Percentiles rank a stretch among this genome's conserved stretches.
Conservation (phyloP, 2,329 filamentous ascomycete genomes). For the Furcasterigmium furcatum region DNA sequence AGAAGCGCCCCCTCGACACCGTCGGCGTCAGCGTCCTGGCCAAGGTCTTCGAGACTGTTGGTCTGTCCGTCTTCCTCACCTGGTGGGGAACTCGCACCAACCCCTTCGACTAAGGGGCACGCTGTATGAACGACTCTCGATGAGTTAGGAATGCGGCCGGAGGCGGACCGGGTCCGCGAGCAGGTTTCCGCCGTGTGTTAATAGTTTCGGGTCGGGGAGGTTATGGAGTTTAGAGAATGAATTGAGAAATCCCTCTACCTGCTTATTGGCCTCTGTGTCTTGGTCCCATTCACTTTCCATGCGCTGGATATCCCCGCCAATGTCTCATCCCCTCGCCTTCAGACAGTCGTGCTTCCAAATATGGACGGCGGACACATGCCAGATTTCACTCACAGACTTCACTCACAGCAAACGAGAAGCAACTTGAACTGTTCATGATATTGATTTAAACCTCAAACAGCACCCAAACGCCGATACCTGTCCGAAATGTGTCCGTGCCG, state of each 20-base stretch:
- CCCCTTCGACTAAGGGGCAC: slow-evolving; percentile 70
- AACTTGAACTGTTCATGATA: not conserved
- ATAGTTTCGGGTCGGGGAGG: slow-evolving; percentile 7
- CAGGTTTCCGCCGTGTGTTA: slow-evolving; percentile 7
- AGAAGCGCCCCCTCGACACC: slow-evolving; percentile 90
- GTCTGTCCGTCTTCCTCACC: slow-evolving; percentile 86
- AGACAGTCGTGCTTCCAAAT: too few relatives aligned
- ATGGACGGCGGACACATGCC: too few relatives aligned
- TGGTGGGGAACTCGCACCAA: slow-evolving; percentile 98
- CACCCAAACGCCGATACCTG: slow-evolving; percentile 4
- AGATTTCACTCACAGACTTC: too few relatives aligned
- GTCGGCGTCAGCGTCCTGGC: slow-evolving; percentile 81
- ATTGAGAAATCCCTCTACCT: not conserved
- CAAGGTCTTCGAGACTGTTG: slow-evolving; percentile 89
- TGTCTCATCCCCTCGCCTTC: too few relatives aligned
- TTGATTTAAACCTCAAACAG: slow-evolving; percentile 1
- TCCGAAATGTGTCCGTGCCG: slow-evolving; percentile 11
- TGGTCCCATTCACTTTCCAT: too few relatives aligned
- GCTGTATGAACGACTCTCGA: slow-evolving; percentile 1
- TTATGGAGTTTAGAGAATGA: slow-evolving; percentile 11
- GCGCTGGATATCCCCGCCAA: too few relatives aligned
- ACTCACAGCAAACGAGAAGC: too few relatives aligned
- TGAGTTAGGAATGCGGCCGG: too few relatives aligned
- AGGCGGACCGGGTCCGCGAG: not conserved
- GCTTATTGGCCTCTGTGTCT: too few relatives aligned